phyloP scores from a whole-genome alignment of 2,329 filamentous ascomycete genomes.

The Paecilomyces niveus region DNA sequence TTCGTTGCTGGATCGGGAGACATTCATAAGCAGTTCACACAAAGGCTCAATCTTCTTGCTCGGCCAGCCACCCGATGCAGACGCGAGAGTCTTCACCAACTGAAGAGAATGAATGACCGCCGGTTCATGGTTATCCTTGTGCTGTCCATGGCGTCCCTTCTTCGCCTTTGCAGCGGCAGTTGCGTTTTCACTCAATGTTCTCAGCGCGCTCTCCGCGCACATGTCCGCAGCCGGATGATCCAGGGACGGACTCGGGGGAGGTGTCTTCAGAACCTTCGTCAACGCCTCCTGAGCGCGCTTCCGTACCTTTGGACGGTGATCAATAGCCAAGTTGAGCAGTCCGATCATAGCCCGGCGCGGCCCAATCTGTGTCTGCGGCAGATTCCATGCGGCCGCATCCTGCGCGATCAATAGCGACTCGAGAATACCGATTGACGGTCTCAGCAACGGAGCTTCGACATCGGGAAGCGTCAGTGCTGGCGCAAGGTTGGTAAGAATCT shows the following conservation, averaged over 20 bases:
- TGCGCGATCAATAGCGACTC: constrained; percentile 88
- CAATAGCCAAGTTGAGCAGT: constrained; percentile 74
- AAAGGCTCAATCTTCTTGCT: constrained; percentile 90
- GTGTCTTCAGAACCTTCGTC: constrained; percentile 71
- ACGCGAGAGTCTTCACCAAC: constrained; percentile 81
- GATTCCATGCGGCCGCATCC: constrained; percentile 79
- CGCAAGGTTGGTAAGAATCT: constrained; percentile 80
- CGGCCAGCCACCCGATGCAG: constrained; percentile 87
- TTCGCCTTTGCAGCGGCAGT: constrained; percentile 62
- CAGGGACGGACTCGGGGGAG: constrained; percentile 82
- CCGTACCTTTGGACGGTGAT: constrained; percentile 85
- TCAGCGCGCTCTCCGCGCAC: constrained; percentile 85
- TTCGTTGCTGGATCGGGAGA: constrained; percentile 85
- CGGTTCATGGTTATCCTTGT: constrained; percentile 61
- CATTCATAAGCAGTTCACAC: constrained; percentile 80
- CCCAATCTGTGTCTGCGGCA: constrained; percentile 73
- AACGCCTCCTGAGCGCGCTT: constrained; percentile 89
- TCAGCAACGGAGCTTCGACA: constrained; percentile 77
- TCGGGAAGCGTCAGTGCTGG: constrained; percentile 73
- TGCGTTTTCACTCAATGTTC: constrained; percentile 65
- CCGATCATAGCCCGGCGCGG: constrained; percentile 83
- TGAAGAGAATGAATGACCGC: constrained; percentile 86
- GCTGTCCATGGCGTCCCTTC: constrained; percentile 43
- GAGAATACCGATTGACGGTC: constrained; percentile 84
- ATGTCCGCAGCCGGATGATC: constrained; percentile 95